phyloP scores from a whole-genome alignment of 139 green algal species.

The Astrephomene gubernaculifera region DNA sequence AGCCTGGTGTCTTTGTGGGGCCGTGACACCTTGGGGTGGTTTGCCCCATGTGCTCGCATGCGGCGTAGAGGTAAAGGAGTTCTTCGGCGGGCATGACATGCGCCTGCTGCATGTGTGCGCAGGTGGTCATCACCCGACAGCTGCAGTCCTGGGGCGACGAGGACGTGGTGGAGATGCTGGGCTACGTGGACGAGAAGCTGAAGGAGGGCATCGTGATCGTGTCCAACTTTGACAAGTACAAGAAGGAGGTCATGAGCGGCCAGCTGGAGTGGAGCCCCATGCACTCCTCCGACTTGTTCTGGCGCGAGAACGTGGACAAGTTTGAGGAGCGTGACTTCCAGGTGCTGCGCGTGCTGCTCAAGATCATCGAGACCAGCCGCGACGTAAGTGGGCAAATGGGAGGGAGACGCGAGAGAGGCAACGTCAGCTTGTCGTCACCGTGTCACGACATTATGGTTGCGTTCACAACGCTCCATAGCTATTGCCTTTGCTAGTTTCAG shows the following conservation, averaged over 20 bases:
- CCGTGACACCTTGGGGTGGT: too few relatives aligned
- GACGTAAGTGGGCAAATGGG: constrained; percentile 59
- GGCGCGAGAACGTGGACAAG: constrained; percentile 84
- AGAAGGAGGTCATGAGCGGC: constrained; percentile 78
- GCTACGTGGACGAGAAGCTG: constrained; percentile 84
- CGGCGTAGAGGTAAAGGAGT: too few relatives aligned
- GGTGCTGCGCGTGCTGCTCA: constrained; percentile 90
- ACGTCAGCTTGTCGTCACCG: too few relatives aligned
- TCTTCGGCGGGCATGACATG: too few relatives aligned
- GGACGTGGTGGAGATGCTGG: constrained; percentile 87
- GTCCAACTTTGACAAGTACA: constrained; percentile 91
- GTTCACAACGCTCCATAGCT: too few relatives aligned
- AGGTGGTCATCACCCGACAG: constrained; percentile 35
- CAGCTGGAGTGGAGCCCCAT: constrained; percentile 89
- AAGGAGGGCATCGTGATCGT: constrained; percentile 80
- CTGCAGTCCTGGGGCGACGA: constrained; percentile 89
- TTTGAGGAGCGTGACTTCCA: constrained; percentile 96
- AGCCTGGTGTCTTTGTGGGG: too few relatives aligned
- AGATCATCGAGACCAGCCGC: constrained; percentile 84
- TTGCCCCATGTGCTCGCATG: too few relatives aligned
- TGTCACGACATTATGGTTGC: too few relatives aligned
- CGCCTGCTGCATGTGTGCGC: constrained; percentile 65
- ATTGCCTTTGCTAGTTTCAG: too few relatives aligned
- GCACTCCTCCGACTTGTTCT: constrained; percentile 85
- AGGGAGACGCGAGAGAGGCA: neutral